Evolutionary conservation across 2,329 filamentous ascomycete genomes (phyloP).

Genomic region (Exophiala aquamarina): DNA sequence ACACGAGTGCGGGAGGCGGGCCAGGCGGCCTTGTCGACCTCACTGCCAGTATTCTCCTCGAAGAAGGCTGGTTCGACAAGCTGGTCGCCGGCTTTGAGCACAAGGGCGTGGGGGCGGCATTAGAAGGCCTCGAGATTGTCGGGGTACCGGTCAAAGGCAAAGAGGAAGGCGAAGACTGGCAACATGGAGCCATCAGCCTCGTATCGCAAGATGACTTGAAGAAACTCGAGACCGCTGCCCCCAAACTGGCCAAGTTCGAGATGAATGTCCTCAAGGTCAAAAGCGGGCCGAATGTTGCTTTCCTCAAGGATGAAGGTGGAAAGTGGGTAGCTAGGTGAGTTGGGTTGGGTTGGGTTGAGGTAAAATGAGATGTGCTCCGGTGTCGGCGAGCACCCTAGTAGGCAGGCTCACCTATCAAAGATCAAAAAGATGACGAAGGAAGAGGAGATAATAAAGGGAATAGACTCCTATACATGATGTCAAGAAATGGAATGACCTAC

Average conservation of each 20-base stretch:
- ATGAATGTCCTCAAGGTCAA: constrained; percentile 26
- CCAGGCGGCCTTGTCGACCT: constrained; percentile 16
- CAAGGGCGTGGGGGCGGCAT: constrained; percentile 7
- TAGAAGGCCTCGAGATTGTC: constrained; percentile 25
- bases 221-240: constrained; percentile 18
- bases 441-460: no score
- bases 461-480: no score
- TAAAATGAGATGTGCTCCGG: neutral
- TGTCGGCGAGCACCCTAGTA: no score
- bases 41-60: constrained; percentile 23
- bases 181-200: constrained; percentile 15
- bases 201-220: constrained; percentile 21
- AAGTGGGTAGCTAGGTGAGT: constrained; percentile 7
- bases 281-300: constrained; percentile 21
- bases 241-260: constrained; percentile 19
- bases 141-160: constrained; percentile 20
- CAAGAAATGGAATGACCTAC: no score
- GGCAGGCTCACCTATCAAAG: neutral
- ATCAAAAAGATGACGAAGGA: no score
- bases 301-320: constrained; percentile 14
- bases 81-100: constrained; percentile 14
- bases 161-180: constrained; percentile 14
- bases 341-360: neutral
- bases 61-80: constrained; percentile 19
- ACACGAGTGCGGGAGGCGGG: constrained; percentile 16